Evolutionary conservation across 345 rosid species (phyloP), one percentile per base, ranked within the genome.

Genomic region (Citrus glauca): DNA sequence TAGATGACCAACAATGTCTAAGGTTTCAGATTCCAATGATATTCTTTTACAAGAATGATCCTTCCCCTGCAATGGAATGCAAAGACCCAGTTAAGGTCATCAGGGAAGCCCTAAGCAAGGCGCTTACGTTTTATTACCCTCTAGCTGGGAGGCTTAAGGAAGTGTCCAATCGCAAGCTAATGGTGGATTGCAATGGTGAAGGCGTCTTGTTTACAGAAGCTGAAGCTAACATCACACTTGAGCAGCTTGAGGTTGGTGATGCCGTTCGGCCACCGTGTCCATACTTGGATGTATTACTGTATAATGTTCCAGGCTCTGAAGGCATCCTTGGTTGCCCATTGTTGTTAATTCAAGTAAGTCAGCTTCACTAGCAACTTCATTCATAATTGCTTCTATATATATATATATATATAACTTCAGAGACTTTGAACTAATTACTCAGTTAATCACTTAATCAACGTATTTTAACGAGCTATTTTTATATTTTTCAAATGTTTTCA

Each of bases 101-200:
- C 16, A 60, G 6, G 24, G 76, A 73, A 73, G 67, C 66, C 13
- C 0, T 73, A 14, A 25, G 66, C 24, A 35, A 14, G 2, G 55
- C 55, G 17, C 76, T 73, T 60, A 66, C 24, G 53, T 73, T 60
- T 73, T 73, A 60, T 38, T 37, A 73, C 33, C 76, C 76, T 7
- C 40, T 73, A 35, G 66, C 76, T 16, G 67, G 76, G 8, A 59
- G 56, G 67, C 66, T 37, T 38, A 35, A 1, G 20, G 76, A 73
- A 60, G 76, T 66, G 14, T 11, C 32, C 35, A 25, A 60, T 11
- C n/a, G 56, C 24, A 73, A 59, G 56, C 76, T 73, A 8, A 35
- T 9, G 35, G 66, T 73, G 33, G 76, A 73, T 38, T 73, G 76
- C 75, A 57, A 24, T 10, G 56, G 65, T 11, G 67, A 73, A 73